Evolutionary conservation across 768 basidiomycete species (phyloP), one percentile per base, ranked within the genome.

Genomic region (Xerocomellus amylosporus): DNA sequence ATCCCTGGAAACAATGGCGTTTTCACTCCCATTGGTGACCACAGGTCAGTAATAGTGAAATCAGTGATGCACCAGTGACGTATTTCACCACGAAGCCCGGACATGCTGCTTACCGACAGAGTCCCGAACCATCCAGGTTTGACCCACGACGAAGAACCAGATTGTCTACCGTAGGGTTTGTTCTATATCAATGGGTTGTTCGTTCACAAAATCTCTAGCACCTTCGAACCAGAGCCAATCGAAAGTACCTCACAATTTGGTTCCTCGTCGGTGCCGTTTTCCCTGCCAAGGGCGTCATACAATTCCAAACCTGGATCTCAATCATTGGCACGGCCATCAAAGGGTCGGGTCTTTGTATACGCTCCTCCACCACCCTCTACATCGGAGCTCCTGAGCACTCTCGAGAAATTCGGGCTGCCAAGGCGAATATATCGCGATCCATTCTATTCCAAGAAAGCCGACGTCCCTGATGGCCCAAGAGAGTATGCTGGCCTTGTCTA

Each of bases 401-500:
- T 85, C 14, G 75, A 78, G 31, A 62, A 67, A 0, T 71, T 80
- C 58, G 77, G 76, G 20, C 67, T 90, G 8, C 79, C 84, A 5
- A 72, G 65, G 43, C 84, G 82, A 59, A 67, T 88, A 22, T 95
- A 97, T 70, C 82, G 78, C 42, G 74, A 80, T n/a, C 90, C 95
- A 0, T 87, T 81, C 70, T 99, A 92, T 65, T 92, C 90, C 7
- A 80, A 82, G 47, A 76, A 77, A 22, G 60, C 62, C 5, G 96
- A 98, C 65, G 79, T 86, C 0, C 87, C 93, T 1, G 77, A 78
- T 31, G 71, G 74, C n/a, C 71, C 86, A 3, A 78, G 84, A 61
- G 88, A 92, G 72, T 94, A 87, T 67, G 93, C 85, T 20, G 94
- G 93, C 0, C 69, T 90, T 1, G 63, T 81, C n/a, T 95, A 88